Evolutionary conservation across 495 filamentous ascomycete species (phyloP).

Genomic region (Hypoxylon lenormandii): DNA sequence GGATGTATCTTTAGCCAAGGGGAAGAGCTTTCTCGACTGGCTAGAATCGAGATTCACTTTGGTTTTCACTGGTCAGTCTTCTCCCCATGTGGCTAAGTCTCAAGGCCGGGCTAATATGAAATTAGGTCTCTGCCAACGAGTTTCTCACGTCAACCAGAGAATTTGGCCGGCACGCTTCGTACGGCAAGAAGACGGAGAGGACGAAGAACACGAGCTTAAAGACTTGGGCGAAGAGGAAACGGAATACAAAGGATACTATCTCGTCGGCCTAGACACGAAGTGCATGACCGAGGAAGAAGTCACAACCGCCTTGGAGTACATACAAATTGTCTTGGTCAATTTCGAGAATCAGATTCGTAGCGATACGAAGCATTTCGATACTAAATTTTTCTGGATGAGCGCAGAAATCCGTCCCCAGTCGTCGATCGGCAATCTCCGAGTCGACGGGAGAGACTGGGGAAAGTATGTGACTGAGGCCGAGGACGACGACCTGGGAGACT

Average conservation of each 20-base stretch:
- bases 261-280: constrained; percentile 65
- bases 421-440: constrained; percentile 54
- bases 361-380: constrained; percentile 64
- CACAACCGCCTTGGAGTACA: constrained; percentile 47
- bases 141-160: constrained; percentile 60
- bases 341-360: constrained; percentile 62
- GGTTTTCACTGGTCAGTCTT: constrained; percentile 62
- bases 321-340: constrained; percentile 56
- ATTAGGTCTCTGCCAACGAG: constrained; percentile 60
- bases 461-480: constrained; percentile 54
- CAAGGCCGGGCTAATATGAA: constrained; percentile 27
- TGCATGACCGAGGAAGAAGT: constrained; percentile 49
- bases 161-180: constrained; percentile 71
- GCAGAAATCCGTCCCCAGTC: constrained; percentile 54
- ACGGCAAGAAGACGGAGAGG: constrained; percentile 23
- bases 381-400: constrained; percentile 61
- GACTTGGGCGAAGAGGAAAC: constrained; percentile 25
- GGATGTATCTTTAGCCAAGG: constrained; percentile 61
- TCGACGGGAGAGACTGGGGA: constrained; percentile 65
- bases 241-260: constrained; percentile 66
- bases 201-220: too few species aligned
- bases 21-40: constrained; percentile 64
- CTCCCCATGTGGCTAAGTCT: background rate
- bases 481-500: constrained; percentile 48
- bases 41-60: constrained; percentile 64